Evolutionary conservation across 2,329 filamentous ascomycete genomes (phyloP).

Genomic region (Fusarium metavorans): DNA sequence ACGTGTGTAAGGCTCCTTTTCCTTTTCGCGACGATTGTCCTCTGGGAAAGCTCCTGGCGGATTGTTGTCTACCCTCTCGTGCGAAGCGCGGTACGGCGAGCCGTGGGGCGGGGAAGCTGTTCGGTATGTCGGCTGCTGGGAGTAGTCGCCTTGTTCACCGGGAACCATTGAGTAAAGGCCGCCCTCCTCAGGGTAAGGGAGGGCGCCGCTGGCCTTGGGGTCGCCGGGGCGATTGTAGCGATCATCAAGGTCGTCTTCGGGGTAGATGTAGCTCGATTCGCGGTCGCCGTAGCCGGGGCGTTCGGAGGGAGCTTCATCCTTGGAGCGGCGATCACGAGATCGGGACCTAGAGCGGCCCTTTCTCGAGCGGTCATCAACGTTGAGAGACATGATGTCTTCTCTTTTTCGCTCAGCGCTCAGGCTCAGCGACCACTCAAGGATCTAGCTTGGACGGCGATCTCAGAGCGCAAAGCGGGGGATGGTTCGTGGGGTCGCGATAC

Average conservation of each 20-base stretch:
- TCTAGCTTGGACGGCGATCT: conserved; percentile 7
- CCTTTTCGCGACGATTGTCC: conserved; percentile 46
- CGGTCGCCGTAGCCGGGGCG: conserved; percentile 53
- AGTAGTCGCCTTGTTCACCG: conserved; percentile 51
- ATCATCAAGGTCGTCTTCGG: conserved; percentile 57
- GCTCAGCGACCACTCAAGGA: conserved; percentile 12
- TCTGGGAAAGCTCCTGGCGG: conserved; percentile 51
- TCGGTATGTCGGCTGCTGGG: conserved; percentile 49
- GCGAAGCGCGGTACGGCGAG: conserved; percentile 53
- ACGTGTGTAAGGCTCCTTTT: conserved; percentile 37
- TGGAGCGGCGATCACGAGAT: conserved; percentile 53
- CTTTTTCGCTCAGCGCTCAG: conserved; percentile 7
- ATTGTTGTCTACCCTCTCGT: conserved; percentile 48
- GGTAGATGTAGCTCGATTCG: conserved; percentile 57
- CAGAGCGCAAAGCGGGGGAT: conserved; percentile 23
- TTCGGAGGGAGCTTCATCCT: conserved; percentile 47
- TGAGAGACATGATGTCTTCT: conserved; percentile 61
- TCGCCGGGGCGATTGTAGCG: conserved; percentile 50
- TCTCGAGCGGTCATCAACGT: conserved; percentile 58
- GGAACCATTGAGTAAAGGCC: conserved; percentile 54
- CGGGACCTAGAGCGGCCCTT: conserved; percentile 63
- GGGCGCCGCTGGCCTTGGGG: conserved; percentile 48
- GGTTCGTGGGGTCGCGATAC: conserved; percentile 8
- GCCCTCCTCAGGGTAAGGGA: conserved; percentile 56
- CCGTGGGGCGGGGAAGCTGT: conserved; percentile 51